Evolutionary conservation across 2,329 filamentous ascomycete species (phyloP), one percentile per base, ranked within the genome.

Genomic region (Diaporthe humulicola): DNA sequence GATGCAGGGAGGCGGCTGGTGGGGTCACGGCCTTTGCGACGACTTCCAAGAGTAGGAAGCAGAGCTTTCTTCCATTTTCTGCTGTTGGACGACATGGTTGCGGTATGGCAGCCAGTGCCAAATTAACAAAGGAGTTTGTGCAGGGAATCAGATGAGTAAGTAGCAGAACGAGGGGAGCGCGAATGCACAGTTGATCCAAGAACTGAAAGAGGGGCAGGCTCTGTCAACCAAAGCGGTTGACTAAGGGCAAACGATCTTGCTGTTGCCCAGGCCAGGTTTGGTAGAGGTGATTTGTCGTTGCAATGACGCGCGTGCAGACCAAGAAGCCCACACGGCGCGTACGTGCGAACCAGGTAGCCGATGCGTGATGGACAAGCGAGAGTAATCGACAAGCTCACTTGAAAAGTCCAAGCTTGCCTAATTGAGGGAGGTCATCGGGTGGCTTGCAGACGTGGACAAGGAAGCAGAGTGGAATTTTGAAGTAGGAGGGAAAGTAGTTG

Each of bases 51-150:
- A 19, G 50, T 28, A 25, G 73, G 70, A 42, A 76, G 64, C 33
- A 75, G 38, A 22, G 64, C 70, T 60, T 73, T 75, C 64, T 73
- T 76, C 75, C 73, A 75, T n/a, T 71, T 73, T 50, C 56, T 45
- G 36, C 48, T 28, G 33, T 42, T 42, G 19, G 70, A 70, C 22
- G 54, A 64, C 28, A 72, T 70, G n/a, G 5, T 71, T 45, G 15
- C 30, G 40, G 30, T 6, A 30, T 28, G n/a, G 45, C 71, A 48
- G 54, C 38, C 40, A 45, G 52, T 64, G 33, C 48, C 42, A 69
- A 22, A 40, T 4, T 10, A 17, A 8, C 17, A 7, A 19, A 30
- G 57, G n/a, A 54, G 7, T n/a, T 40, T 25, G 50, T 30, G 52
- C 19, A 58, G 40, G 33, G 22, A 10, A 30, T 30, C 40, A 17